Evolutionary conservation across 1,139 yeast genomes (phyloP), one percentile per base, ranked within the genome.

Genomic region (Kodamaea fungicola): DNA sequence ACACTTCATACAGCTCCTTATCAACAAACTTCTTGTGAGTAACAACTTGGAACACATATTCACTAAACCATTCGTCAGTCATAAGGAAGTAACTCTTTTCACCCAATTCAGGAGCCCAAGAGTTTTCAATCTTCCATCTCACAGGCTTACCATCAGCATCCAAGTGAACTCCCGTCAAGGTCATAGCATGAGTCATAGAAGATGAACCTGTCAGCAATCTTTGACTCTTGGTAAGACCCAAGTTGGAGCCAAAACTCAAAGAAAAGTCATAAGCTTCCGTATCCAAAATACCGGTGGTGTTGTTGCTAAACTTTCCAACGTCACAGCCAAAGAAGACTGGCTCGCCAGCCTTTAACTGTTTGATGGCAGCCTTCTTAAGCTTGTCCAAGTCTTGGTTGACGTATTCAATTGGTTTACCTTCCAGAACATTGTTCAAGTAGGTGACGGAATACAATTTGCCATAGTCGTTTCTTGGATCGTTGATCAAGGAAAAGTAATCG

Each of bases 181-280:
- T 74, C 96, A 87, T 86, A 28, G 95, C 95, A 52, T 86, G 95
- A 9, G 94, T 85, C 94, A 86, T 86, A 42, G 67, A 68, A 2
- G 83, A 77, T 2, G 83, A 50, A 42, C 65, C 76, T 64, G 85
- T 42, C 61, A 63, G 46, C 69, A 76, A 52, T 71, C 77, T 65
- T 62, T 79, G 78, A 33, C 67, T 69, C 60, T 80, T 80, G 48
- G 59, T 56, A 39, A 75, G 51, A 22, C 69, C 69, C 52, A 78
- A 61, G 19, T 50, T 54, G 32, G 79, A 72, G 40, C 76, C 77
- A 55, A 79, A 84, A 1, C 82, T 89, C 42, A 85, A 70, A 42
- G 71, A 61, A 59, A 78, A 83, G 52, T 83, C 81, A 76, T 81
- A 86, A 12, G 83, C 73, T 26, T 74, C 70, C 10, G 76, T 63